Evolutionary conservation across 2,329 filamentous ascomycete genomes (phyloP).

Genomic region (Fusarium nelsonii): DNA sequence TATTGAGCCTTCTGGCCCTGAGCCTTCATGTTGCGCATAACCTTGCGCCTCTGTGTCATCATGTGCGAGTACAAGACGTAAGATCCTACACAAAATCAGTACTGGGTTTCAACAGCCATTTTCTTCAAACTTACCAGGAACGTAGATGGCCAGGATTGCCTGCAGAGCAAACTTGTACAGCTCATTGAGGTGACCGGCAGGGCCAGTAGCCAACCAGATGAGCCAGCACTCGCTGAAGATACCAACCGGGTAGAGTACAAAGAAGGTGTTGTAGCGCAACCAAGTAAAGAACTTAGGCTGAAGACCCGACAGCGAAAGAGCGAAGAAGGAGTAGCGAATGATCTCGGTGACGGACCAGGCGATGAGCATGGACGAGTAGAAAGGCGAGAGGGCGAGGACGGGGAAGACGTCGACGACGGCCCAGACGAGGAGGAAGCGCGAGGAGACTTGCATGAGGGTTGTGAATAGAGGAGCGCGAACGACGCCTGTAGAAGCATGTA

Average conservation of each 20-base stretch:
- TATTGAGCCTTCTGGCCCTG: slow-evolving; percentile 57
- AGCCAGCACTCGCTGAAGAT: slow-evolving; percentile 89
- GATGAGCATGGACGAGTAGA: slow-evolving; percentile 81
- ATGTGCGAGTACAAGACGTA: slow-evolving; percentile 95
- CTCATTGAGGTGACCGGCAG: slow-evolving; percentile 63
- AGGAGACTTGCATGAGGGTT: slow-evolving; percentile 89
- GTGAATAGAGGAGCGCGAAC: slow-evolving; percentile 88
- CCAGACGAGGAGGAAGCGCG: slow-evolving; percentile 91
- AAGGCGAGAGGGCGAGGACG: slow-evolving; percentile 68
- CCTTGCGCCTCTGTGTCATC: slow-evolving; percentile 88
- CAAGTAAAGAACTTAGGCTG: slow-evolving; percentile 78
- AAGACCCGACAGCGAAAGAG: slow-evolving; percentile 73
- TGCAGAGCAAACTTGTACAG: slow-evolving; percentile 70
- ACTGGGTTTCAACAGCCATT: neutral
- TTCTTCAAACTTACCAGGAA: slow-evolving; percentile 73
- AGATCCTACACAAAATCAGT: slow-evolving; percentile 61
- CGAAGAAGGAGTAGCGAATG: slow-evolving; percentile 93
- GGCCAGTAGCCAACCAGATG: slow-evolving; percentile 76
- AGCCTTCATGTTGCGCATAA: slow-evolving; percentile 73
- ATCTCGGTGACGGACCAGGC: slow-evolving; percentile 95
- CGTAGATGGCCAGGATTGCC: slow-evolving; percentile 77
- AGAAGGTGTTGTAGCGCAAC: slow-evolving; percentile 93
- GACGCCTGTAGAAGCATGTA: slow-evolving; percentile 66
- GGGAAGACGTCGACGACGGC: slow-evolving; percentile 82
- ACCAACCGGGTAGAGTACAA: slow-evolving; percentile 90